These are phyloP conservation scores for Udeniomyces megalosporus DNA, from an alignment of 768 basidiomycete genomes.

Conservation along the genomic window DNA sequence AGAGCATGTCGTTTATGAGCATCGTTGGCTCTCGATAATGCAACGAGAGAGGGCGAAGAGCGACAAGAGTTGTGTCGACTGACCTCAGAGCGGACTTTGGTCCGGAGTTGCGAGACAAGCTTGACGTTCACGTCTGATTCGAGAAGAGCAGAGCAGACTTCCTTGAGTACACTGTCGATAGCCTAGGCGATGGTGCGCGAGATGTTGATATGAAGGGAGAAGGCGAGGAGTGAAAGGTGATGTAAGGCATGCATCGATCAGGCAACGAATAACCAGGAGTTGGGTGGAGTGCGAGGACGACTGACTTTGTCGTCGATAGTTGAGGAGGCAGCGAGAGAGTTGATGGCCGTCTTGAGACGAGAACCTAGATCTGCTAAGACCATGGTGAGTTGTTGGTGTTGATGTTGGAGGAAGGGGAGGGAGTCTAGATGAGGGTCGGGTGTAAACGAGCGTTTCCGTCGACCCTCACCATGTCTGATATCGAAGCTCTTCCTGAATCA, in stretches of 20 bases:
- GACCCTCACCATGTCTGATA: neutral
- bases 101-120: constrained; percentile 67
- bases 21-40: too few species aligned
- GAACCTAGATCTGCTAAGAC: constrained; percentile 90
- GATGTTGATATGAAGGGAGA: neutral
- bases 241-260: neutral
- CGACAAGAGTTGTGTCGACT: constrained; percentile 22
- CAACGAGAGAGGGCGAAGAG: neutral
- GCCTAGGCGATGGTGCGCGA: too few species aligned
- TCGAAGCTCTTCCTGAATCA: too few species aligned
- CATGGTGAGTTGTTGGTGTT: constrained; percentile 47
- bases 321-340: constrained; percentile 68
- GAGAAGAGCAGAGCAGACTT: constrained; percentile 80
- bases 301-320: constrained; percentile 80
- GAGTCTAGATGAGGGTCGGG: neutral
- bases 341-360: constrained; percentile 81
- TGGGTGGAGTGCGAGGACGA: neutral
- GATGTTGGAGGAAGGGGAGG: neutral
- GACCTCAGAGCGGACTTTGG: constrained; percentile 80
- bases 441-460: neutral
- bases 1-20: too few species aligned
- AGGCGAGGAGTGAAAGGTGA: neutral
- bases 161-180: constrained; percentile 83
- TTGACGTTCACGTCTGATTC: constrained; percentile 98
- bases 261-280: neutral